These are phyloP conservation scores for Piloderma croceum DNA, from an alignment of 768 basidiomycete species.

Conservation along the genomic window DNA sequence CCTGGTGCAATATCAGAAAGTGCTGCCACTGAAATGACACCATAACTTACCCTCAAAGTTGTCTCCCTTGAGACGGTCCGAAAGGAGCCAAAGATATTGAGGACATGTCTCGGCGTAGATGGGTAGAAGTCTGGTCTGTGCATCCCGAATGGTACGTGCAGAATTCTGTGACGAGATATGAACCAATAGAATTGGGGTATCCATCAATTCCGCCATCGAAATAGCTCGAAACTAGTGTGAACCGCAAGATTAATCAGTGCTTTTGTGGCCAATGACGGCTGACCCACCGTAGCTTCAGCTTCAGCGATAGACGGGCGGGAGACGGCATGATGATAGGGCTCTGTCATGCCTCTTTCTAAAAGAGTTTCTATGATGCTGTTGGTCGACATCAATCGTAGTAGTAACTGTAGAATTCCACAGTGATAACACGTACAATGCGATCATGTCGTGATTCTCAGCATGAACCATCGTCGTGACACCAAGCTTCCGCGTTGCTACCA, in stretches of 20 bases:
- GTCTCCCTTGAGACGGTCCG: no score
- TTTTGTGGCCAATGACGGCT: no score
- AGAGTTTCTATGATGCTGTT: slow-evolving; percentile 17
- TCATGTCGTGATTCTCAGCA: slow-evolving; percentile 13
- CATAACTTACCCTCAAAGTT: no score
- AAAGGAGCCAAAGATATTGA: no score
- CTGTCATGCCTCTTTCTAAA: slow-evolving; percentile 12
- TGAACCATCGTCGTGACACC: slow-evolving; percentile 16
- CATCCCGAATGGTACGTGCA: slow-evolving; percentile 12
- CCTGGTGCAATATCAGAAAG: no score
- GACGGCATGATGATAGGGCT: slow-evolving; percentile 13
- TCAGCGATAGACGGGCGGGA: slow-evolving; percentile 16
- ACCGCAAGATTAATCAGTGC: no score
- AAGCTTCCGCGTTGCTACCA: slow-evolving; percentile 21
- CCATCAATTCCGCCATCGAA: slow-evolving; percentile 14
- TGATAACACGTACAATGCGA: no score
- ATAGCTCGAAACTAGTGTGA: slow-evolving; percentile 14
- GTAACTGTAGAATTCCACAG: no score
- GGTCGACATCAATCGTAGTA: no score
- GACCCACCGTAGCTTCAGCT: slow-evolving; percentile 14
- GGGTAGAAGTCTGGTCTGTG: slow-evolving; percentile 15
- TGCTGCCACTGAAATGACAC: no score
- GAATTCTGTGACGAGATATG: slow-evolving; percentile 13
- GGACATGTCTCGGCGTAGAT: slow-evolving; percentile 18
- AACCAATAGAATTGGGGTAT: slow-evolving; percentile 15